Evolutionary conservation across 176 grass and related monocot species (phyloP).

Genomic region (Avena sativa): DNA sequence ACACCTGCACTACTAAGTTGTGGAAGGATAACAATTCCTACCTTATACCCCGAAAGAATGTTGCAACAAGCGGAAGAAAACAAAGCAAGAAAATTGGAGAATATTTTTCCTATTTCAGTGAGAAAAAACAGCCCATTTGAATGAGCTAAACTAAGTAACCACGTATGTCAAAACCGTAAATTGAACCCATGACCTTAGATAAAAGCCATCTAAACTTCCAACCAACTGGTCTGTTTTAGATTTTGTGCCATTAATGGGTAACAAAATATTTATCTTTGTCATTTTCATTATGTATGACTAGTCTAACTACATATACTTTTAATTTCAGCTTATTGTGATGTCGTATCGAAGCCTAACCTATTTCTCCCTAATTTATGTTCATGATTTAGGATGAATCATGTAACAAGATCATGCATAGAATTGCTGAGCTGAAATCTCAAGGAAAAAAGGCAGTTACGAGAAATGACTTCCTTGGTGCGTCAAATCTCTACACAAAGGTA

Average conservation of each 20-base stretch:
- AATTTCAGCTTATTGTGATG: not conserved
- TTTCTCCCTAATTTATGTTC: not conserved
- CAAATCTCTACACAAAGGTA: conserved; percentile 32
- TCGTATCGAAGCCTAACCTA: not conserved
- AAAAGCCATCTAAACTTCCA: not conserved
- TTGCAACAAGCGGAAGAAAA: no score
- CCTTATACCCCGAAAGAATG: no score
- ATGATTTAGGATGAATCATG: conserved; percentile 4
- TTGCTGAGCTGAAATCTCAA: conserved; percentile 39
- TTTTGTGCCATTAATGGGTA: not conserved
- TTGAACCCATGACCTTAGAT: not conserved
- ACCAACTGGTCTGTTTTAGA: not conserved
- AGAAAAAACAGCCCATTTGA: no score
- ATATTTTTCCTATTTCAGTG: no score
- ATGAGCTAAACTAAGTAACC: no score
- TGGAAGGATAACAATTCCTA: no score
- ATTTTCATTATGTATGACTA: not conserved
- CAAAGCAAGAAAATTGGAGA: no score
- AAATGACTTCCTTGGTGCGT: conserved; percentile 13
- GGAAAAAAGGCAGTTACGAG: conserved; percentile 3
- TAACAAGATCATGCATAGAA: not conserved
- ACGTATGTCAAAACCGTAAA: no score
- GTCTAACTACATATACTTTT: not conserved
- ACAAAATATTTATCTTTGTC: not conserved
- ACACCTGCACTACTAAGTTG: no score